Evolutionary conservation across 179 eudicot species (phyloP).

Genomic region (Patellifolia procumbens): DNA sequence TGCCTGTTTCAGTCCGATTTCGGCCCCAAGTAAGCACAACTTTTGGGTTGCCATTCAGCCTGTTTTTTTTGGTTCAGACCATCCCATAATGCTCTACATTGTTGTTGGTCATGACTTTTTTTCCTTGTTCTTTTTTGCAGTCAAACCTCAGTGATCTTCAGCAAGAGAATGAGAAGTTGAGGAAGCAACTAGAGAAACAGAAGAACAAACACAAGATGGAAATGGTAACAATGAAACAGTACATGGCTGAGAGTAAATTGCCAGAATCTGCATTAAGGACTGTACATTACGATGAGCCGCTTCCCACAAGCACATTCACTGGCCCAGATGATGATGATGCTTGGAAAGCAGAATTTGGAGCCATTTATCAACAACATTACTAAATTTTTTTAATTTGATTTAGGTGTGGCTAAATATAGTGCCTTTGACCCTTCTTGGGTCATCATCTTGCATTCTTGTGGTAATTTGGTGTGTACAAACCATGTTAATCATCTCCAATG

Average conservation of each 20-base stretch:
- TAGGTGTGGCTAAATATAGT: conserved; percentile 8
- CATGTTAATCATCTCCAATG: conserved; percentile 1
- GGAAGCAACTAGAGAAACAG: conserved; percentile 70
- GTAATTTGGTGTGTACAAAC: conserved; percentile 20
- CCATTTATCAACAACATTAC: conserved; percentile 70
- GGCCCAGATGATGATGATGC: conserved; percentile 65
- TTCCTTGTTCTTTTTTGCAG: conserved; percentile 38
- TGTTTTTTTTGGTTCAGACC: no score
- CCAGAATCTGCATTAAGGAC: conserved; percentile 71
- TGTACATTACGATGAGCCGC: conserved; percentile 56
- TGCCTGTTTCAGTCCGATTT: no score
- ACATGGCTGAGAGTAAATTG: conserved; percentile 81
- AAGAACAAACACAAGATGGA: conserved; percentile 96
- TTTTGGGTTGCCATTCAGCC: no score
- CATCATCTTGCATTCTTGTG: not conserved
- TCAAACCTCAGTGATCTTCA: conserved; percentile 46
- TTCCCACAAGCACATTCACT: conserved; percentile 31
- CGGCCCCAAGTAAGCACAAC: no score
- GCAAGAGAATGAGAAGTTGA: conserved; percentile 77
- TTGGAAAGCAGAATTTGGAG: conserved; percentile 91
- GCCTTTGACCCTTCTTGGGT: conserved; percentile 38
- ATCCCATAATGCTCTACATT: no score
- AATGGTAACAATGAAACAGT: conserved; percentile 85
- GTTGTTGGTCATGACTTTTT: no score
- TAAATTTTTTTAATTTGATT: not conserved